Conservation (phyloP, 1,284 basidiomycete species). For the Neotropicomus parvogracilis region DNA sequence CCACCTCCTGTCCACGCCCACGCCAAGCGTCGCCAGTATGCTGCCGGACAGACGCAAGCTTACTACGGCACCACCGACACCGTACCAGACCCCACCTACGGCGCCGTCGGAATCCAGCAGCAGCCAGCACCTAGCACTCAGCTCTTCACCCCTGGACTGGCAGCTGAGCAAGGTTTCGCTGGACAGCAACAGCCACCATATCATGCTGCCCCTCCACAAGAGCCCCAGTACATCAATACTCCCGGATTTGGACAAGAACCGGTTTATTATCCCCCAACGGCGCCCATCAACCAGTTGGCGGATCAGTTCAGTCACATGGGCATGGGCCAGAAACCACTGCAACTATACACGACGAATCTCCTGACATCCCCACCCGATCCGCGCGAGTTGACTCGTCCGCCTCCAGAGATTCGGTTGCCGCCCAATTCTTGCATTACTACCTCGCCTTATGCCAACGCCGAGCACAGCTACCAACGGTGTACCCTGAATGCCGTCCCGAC, state of each 20-base stretch:
- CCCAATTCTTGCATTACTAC: slow-evolving; percentile 78
- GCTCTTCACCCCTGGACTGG: slow-evolving; percentile 84
- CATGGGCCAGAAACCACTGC: slow-evolving; percentile 68
- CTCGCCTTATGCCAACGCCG: slow-evolving; percentile 79
- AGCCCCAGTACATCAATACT: slow-evolving; percentile 60
- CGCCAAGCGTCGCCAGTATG: slow-evolving; percentile 83
- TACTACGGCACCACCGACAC: slow-evolving; percentile 64
- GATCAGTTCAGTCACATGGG: slow-evolving; percentile 90
- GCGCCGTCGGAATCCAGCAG: slow-evolving; percentile 37
- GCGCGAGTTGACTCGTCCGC: slow-evolving; percentile 72
- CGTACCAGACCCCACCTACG: slow-evolving; percentile 39
- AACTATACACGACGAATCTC: slow-evolving; percentile 81
- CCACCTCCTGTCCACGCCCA: slow-evolving; percentile 37
- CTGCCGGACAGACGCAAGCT: slow-evolving; percentile 82
- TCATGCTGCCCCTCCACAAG: slow-evolving; percentile 43
- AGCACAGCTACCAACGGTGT: slow-evolving; percentile 89
- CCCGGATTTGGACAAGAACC: slow-evolving; percentile 47
- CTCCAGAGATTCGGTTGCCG: slow-evolving; percentile 88
- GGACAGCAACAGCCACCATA: slow-evolving; percentile 51
- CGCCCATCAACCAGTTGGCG: slow-evolving; percentile 60
- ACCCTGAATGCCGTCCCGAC: slow-evolving; percentile 94
- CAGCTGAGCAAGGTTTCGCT: slow-evolving; percentile 61
- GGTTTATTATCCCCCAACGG: slow-evolving; percentile 48
- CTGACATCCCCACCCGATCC: slow-evolving; percentile 90
- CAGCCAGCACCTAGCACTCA: slow-evolving; percentile 50